Evolutionary conservation across 2,329 filamentous ascomycete genomes (phyloP).

Genomic region (Herpotrichia juniperi): DNA sequence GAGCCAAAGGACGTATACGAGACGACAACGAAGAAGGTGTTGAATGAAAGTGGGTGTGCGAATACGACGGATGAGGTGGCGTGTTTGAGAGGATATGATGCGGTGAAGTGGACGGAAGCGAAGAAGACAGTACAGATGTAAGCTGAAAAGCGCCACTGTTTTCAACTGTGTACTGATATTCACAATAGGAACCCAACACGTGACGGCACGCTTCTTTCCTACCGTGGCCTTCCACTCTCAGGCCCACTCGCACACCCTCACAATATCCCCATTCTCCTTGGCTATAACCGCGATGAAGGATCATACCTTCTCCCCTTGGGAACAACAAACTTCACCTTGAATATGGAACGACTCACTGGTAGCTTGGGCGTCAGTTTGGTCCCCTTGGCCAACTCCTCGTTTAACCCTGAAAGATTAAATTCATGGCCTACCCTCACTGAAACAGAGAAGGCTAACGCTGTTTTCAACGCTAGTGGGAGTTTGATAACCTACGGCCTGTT

Average conservation of each 20-base stretch:
- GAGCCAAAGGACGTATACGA: slow-evolving; percentile 1
- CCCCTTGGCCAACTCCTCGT: slow-evolving; percentile 16
- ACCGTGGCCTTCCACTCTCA: slow-evolving; percentile 11
- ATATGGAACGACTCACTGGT: not conserved
- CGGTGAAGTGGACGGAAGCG: slow-evolving; percentile 4
- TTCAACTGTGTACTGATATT: slow-evolving; percentile 34
- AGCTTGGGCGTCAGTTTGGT: not conserved
- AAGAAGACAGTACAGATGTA: slow-evolving; percentile 8
- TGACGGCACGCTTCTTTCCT: slow-evolving; percentile 9
- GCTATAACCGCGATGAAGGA: slow-evolving; percentile 48
- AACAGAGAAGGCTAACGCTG: slow-evolving; percentile 33
- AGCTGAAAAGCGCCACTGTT: slow-evolving; percentile 15
- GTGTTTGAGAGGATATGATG: slow-evolving; percentile 25
- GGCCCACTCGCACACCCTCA: slow-evolving; percentile 22
- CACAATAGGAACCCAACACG: slow-evolving; percentile 1
- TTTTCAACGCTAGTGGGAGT: slow-evolving; percentile 43
- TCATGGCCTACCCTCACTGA: slow-evolving; percentile 20
- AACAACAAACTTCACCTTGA: slow-evolving; percentile 11
- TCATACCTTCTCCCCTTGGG: slow-evolving; percentile 34
- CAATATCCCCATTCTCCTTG: slow-evolving; percentile 43
- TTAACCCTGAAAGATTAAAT: slow-evolving; percentile 23
- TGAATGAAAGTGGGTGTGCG: slow-evolving; percentile 26
- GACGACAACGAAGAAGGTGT: slow-evolving; percentile 11
- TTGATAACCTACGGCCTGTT: slow-evolving; percentile 42
- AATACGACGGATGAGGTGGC: slow-evolving; percentile 17